Percentiles rank a stretch among this genome's conserved stretches.
phyloP scores from a whole-genome alignment of 352 stramenopile species.

The Phytophthora hibernalis region DNA sequence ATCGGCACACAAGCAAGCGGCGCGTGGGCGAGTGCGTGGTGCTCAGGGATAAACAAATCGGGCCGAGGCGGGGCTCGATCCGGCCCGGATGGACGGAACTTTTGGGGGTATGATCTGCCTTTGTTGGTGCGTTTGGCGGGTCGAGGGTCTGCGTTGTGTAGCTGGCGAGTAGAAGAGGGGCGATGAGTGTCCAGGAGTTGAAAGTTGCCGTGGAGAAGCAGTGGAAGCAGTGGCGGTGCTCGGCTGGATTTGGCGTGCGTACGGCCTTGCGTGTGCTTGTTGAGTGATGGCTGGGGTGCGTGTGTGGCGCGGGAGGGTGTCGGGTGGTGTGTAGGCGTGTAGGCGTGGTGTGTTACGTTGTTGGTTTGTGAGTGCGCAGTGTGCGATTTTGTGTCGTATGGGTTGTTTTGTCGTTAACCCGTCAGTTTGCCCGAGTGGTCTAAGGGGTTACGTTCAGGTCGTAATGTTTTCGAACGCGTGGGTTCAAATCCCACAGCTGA shows the following conservation, averaged over 20 bases:
- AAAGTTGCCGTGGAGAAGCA: not conserved
- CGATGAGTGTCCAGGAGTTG: not conserved
- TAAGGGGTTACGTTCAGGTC: slow-evolving; percentile 21
- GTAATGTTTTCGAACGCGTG: slow-evolving; percentile 26
- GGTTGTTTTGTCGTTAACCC: not conserved
- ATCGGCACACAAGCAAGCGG: too few species aligned
- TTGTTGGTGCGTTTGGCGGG: not conserved
- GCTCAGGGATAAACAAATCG: too few species aligned
- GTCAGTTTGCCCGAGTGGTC: not conserved
- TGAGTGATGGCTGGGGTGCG: not conserved
- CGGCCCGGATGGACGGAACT: not conserved
- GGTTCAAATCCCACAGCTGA: slow-evolving; percentile 28
- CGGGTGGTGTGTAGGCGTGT: not conserved
- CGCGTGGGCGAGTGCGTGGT: too few species aligned
- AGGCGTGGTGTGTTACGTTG: not conserved
- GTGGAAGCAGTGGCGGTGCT: not conserved
- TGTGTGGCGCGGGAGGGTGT: not conserved
- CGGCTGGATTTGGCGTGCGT: not conserved
- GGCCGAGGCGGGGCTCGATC: not conserved
- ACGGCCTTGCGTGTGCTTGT: not conserved
- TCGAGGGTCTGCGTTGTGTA: not conserved
- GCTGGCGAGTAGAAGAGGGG: not conserved
- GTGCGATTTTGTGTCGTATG: not conserved
- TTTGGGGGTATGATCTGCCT: not conserved
- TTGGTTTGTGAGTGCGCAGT: not conserved